Evolutionary conservation across 176 grass and related monocot genomes (phyloP), one percentile per base, ranked within the genome.

Genomic region (Paspalum notatum): DNA sequence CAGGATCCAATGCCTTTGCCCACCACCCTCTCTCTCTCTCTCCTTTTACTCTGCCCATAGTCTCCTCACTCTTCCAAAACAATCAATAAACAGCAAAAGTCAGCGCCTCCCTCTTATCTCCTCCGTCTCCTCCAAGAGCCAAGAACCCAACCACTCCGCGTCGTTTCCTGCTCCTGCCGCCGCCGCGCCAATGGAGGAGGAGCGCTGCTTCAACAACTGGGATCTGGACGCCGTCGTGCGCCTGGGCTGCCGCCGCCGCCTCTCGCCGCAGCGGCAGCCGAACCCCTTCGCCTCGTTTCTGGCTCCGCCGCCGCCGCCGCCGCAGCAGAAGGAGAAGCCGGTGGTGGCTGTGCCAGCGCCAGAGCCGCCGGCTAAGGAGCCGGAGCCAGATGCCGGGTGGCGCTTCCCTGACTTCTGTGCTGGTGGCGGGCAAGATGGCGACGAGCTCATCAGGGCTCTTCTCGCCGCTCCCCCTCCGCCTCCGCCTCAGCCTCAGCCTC

Each of bases 201-300:
- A 87, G 62, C 81, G 18, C 72, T 80, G 57, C 67, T 27, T 66
- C 64, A 86, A 93, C 77, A 91, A 93, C 86, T 97, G 94, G 94
- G 91, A 93, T 64, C 89, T 97, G n/a, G 51, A 77, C 51, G 91
- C 91, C 80, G 91, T 97, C 68, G 91, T 97, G 80, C 81, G 86
- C 27, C 68, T 85, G 32, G 80, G 60, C 76, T 63, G 86, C 78
- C 72, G 77, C n/a, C 77, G 60, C 45, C 51, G 65, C 18, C 24
- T 68, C 22, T 46, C 80, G 3, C 46, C 68, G 52, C 53, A 72
- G 49, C 32, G 15, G 62, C 68, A 7, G 44, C 51, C 59, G 42
- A 78, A 86, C 66, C 59, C 79, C 17, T 74, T 87, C 54, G 64
- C 46, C 9, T 6, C 74, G 16, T 68, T 80, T 0, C 59, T 38